A percentile compares a stretch with the other conserved stretches of the same genome.
Evolutionary conservation across 192 early-diverging fungal species (phyloP).

Genomic region (Podochytrium sp.): DNA sequence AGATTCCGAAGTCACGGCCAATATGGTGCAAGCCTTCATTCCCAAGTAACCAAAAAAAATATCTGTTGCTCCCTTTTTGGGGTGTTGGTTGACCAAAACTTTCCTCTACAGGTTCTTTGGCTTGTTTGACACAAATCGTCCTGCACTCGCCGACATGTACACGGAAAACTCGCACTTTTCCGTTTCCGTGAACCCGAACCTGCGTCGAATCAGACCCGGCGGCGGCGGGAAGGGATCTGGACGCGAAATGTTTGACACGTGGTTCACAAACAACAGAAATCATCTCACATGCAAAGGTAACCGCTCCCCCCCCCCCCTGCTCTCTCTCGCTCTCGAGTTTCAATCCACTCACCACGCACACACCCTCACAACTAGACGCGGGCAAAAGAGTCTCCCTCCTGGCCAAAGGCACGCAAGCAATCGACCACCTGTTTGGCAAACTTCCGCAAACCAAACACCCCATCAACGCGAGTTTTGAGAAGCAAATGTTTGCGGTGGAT

Average conservation of each 20-base stretch:
- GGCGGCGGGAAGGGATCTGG: neutral
- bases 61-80: neutral
- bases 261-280: conserved; percentile 36
- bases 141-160: conserved; percentile 37
- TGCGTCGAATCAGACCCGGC: neutral
- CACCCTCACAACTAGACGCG: neutral
- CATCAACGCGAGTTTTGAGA: conserved; percentile 27
- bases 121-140: conserved; percentile 44
- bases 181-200: conserved; percentile 30
- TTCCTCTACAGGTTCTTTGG: conserved; percentile 30
- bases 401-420: conserved; percentile 8
- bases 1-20: conserved; percentile 36
- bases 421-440: neutral
- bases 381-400: conserved; percentile 8
- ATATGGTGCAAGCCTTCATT: conserved; percentile 38
- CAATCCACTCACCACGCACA: neutral
- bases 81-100: neutral
- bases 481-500: conserved; percentile 14
- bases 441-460: conserved; percentile 30
- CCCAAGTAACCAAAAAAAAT: conserved; percentile 44
- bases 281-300: conserved; percentile 18
- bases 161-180: conserved; percentile 40
- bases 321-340: neutral
- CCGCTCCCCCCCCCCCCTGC: neutral
- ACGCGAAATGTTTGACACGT: conserved; percentile 34